Evolutionary conservation across 179 eudicot genomes (phyloP), one percentile per base, ranked within the genome.

Genomic region (Nepenthes alata): DNA sequence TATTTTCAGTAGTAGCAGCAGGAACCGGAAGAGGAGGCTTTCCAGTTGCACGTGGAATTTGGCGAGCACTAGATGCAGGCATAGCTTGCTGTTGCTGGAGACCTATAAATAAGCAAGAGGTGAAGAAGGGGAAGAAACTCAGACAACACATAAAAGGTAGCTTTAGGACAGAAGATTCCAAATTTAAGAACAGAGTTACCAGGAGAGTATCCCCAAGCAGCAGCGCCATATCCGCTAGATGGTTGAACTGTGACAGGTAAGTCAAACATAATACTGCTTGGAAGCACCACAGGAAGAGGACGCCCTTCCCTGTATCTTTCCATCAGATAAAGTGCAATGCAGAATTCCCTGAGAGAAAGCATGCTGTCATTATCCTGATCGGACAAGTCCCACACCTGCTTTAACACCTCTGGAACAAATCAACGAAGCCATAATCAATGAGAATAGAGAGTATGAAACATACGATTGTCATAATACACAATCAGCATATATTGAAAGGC

Each of bases 331-430:
- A 94, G 89, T 63, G 99, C 99, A 77, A 90, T 80, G 57, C 97
- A 90, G 56, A 94, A 94, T 75, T 94, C 99, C 80, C 83, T 83
- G 66, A 94, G 72, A 65, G 99, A 87, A 73, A 94, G 97, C 97
- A 85, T 90, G 80, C 89, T 87, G 72, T 94, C 99, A 72, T 83
- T 90, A 76, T 94, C 99, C 83, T 94, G 97, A 77, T 94, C 99
- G 76, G 99, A 90, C 72, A 94, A 81, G 79, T 90, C 95, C 99
- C 97, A 94, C 71, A 94, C 99, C 89, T 90, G 95, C 84, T 82
- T 94, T 69, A 94, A 70, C 74, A 94, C 74, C 87, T 94, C 99
- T 94, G 88, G 64, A 76, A 55, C 69, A 78, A 57, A 62, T 63
- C 67, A 71, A 78, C 61, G 67, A 65, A 11, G 64, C n/a, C 45